A percentile compares a stretch with the other conserved stretches of the same genome.
Evolutionary conservation across 805 yeast species (phyloP).

Genomic region (Torulaspora microellipsoides): DNA sequence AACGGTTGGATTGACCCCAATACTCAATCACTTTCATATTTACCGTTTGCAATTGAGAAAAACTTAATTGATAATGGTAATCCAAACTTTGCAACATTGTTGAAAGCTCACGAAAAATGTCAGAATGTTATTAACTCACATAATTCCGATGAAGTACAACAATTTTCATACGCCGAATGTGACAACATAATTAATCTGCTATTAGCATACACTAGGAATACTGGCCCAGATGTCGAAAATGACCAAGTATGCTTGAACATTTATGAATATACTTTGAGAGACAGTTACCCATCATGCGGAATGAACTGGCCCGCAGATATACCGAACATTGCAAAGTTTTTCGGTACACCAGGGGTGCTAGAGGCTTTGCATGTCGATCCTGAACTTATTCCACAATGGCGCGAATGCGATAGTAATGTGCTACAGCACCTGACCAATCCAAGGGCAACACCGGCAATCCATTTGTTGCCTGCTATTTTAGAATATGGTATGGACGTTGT

Average conservation of each 20-base stretch:
- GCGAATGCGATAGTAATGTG: constrained; percentile 70
- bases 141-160: constrained; percentile 13
- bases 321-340: constrained; percentile 47
- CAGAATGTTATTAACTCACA: constrained; percentile 47
- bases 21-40: constrained; percentile 72
- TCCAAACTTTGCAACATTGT: constrained; percentile 39
- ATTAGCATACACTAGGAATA: constrained; percentile 28
- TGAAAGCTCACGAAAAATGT: constrained; percentile 53
- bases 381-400: constrained; percentile 49
- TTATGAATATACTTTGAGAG: constrained; percentile 71
- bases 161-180: constrained; percentile 40
- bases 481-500: constrained; percentile 53
- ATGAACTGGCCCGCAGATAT: constrained; percentile 84
- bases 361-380: constrained; percentile 46
- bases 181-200: constrained; percentile 38
- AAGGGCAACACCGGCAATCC: constrained; percentile 55
- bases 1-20: constrained; percentile 95
- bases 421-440: constrained; percentile 46
- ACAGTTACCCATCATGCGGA: constrained; percentile 83
- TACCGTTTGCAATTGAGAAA: constrained; percentile 62
- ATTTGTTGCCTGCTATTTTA: constrained; percentile 62
- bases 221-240: constrained; percentile 12
- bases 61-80: constrained; percentile 47
- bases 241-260: constrained; percentile 65
- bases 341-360: constrained; percentile 46